Percentiles rank a stretch among this genome's conserved stretches.
Evolutionary conservation across 2,329 filamentous ascomycete genomes (phyloP).

Genomic region (Cercospora citrullina): DNA sequence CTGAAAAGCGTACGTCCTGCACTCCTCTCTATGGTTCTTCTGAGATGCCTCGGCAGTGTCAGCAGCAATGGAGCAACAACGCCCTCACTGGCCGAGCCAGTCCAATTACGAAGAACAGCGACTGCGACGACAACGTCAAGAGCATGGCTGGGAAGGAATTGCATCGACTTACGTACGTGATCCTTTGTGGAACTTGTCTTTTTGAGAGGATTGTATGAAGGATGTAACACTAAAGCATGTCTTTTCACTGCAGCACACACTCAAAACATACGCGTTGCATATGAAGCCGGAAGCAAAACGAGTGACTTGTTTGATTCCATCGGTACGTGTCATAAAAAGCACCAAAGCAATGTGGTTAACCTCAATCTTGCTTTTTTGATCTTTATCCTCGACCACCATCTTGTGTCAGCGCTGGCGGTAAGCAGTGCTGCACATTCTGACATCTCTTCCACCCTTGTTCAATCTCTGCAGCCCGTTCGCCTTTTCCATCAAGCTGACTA

Average conservation of each 20-base stretch:
- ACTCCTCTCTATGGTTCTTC: not conserved
- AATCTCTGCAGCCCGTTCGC: not conserved
- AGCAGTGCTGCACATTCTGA: slow-evolving; percentile 9
- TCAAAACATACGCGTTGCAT: not conserved
- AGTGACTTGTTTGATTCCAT: slow-evolving; percentile 3
- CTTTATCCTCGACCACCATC: not conserved
- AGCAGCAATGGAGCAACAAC: not conserved
- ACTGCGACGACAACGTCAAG: not conserved
- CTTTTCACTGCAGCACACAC: not conserved
- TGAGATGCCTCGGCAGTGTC: not conserved
- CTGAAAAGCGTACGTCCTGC: not conserved
- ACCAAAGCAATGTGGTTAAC: not conserved
- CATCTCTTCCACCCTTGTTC: not conserved
- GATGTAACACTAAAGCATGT: not conserved
- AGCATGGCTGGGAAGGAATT: not conserved
- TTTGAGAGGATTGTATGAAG: not conserved
- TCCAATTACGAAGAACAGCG: too few species aligned
- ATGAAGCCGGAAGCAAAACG: not conserved
- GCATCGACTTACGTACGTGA: not conserved
- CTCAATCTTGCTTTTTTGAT: not conserved
- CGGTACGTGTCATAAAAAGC: slow-evolving; percentile 13
- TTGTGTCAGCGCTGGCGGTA: slow-evolving; percentile 10
- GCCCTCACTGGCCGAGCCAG: too few species aligned
- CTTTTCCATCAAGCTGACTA: not conserved
- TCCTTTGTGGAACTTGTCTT: not conserved